phyloP scores from a whole-genome alignment of 148 eudicot species.

The Chenopodium suecicum region DNA sequence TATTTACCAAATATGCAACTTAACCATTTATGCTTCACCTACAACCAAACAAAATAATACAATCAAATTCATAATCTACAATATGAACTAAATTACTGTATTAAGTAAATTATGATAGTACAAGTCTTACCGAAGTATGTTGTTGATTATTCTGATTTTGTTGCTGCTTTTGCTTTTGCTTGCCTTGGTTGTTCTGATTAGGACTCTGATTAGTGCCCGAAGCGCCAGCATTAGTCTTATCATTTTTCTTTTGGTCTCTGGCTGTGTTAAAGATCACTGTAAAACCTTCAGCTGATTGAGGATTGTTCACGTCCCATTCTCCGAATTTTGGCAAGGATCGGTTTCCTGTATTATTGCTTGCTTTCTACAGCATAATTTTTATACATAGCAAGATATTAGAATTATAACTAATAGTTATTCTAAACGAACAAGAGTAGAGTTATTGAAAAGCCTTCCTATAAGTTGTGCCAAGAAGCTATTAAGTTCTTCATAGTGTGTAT shows the following conservation, averaged over 20 bases:
- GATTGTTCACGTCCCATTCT: constrained; percentile 60
- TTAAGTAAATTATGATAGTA: not conserved
- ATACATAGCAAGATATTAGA: not conserved
- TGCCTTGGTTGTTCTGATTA: constrained; percentile 22
- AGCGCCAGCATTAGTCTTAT: constrained; percentile 23
- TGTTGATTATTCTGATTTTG: not conserved
- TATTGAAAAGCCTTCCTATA: no score
- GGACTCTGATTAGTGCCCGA: not conserved
- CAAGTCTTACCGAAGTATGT: not conserved
- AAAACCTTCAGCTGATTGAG: constrained; percentile 44
- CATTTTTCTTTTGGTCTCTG: constrained; percentile 74
- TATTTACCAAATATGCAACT: constrained; percentile 45
- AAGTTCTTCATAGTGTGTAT: no score
- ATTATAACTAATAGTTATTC: no score
- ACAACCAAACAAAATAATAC: constrained; percentile 14
- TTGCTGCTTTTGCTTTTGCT: constrained; percentile 29
- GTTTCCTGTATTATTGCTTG: constrained; percentile 9
- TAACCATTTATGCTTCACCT: constrained; percentile 46
- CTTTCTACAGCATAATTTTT: not conserved
- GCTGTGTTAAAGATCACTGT: constrained; percentile 64
- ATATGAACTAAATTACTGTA: not conserved
- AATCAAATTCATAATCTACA: not conserved
- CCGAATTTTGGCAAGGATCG: constrained; percentile 56
- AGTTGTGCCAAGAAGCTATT: no score
- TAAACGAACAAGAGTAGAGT: no score